Evolutionary conservation across 1,284 basidiomycete species (phyloP), one percentile per base, ranked within the genome.

Genomic region (Fistulina hepatica): DNA sequence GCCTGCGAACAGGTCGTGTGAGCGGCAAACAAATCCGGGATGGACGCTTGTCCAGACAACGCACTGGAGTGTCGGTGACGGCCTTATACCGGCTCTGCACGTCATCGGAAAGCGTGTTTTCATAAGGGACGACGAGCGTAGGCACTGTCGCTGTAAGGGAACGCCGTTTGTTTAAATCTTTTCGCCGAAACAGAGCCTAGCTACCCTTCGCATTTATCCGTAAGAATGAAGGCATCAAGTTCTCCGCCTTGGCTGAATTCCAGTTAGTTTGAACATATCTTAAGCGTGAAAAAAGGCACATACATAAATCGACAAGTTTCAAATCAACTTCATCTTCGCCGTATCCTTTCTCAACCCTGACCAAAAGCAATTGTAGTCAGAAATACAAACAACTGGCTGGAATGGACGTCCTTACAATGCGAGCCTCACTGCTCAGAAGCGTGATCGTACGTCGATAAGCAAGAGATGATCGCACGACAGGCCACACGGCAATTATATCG

Each of bases 1-100:
- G 69, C 64, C 83, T 90, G 49, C 12, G 42, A 17, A n/a, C 22
- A 38, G 40, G 44, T 23, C n/a, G 21, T 21, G 36, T 21, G 41
- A 36, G 41, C 33, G 16, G 19, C 21, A 16, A 30, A 21, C 21
- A 36, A 24, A 21, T 26, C 30, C 28, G 23, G 13, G 15, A 21
- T 33, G 16, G 16, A 43, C 19, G 27, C 26, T 36, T 19, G n/a
- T n/a, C n/a, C n/a, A 8, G 21, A 32, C 13, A 20, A 53, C 66
- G 37, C 39, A 81, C 85, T 62, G 77, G 80, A 16, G 76, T 75
- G 47, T 88, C 83, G 22, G 76, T 75, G 39, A 92, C 59, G 5
- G 84, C 80, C 48, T 85, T 81, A 63, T 85, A 93, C 33, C 83
- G 72, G 48, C 76, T 83, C 47, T 85, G 83, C 22, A 79, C 71